Evolutionary conservation across 2,329 filamentous ascomycete species (phyloP), one percentile per base, ranked within the genome.

Genomic region (Sporothrix mexicana): DNA sequence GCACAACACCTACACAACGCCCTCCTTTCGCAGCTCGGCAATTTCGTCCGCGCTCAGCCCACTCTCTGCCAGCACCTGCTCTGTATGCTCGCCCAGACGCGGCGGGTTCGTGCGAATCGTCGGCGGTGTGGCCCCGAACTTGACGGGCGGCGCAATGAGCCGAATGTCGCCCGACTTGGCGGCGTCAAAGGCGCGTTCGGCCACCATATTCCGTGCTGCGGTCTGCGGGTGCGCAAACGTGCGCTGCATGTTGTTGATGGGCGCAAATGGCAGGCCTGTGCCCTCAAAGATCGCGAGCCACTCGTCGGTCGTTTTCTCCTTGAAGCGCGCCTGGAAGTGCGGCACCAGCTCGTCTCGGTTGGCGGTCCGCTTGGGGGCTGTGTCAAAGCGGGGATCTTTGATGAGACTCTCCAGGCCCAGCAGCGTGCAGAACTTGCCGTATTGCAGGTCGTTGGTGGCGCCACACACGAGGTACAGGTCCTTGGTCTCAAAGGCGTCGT

Each of bases 131-230:
- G 95, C 90, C 4, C 94, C 97, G 81, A 94, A 97, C 81, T 99
- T 99, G 74, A 99, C 91, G 0, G 96, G 96, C 0, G 94, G 96
- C 78, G 97, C 98, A 70, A 99, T 91, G 79, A 99, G 84, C 82
- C 94, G 95, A 75, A 99, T 92, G 0, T 91, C 88, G 0, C 96
- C 96, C 80, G 95, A 98, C 7, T 86, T 85, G 5, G 88, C 88
- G 79, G 99, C 96, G 0, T 97, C 88, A 62, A 98, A 61, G 5
- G 57, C 30, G 6, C 57, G 85, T 79, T 97, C 92, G 15, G 93
- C 89, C 0, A 99, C 92, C 96, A 99, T 99, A 73, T 91, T 88
- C 73, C 96, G 88, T 23, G 95, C 95, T 83, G 83, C 85, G 83
- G 94, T 94, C 81, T 99, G 96, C 74, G 91, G 88, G 79, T 98